These are phyloP conservation scores for Phytophthora constricta DNA, from an alignment of 352 stramenopile genomes.

Conservation along the genomic window DNA sequence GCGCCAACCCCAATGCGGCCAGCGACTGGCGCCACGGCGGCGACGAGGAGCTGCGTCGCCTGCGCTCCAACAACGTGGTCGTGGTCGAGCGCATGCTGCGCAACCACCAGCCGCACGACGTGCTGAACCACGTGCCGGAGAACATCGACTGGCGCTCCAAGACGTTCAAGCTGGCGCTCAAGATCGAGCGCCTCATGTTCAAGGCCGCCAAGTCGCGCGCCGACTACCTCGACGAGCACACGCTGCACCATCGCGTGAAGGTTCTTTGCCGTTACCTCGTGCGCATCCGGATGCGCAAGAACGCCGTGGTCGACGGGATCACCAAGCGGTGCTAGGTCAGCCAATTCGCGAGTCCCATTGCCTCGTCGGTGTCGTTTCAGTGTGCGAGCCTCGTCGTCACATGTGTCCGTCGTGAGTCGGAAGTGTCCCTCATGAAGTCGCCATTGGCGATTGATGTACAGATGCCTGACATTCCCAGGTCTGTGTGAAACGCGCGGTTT, in stretches of 20 bases:
- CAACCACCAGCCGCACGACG: constrained; percentile 64
- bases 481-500: background rate
- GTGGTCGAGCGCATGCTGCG: constrained; percentile 68
- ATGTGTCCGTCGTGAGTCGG: no score
- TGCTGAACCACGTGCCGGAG: constrained; percentile 63
- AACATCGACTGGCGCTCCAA: constrained; percentile 69
- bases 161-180: constrained; percentile 67
- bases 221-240: constrained; percentile 62
- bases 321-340: constrained; percentile 18
- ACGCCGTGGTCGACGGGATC: constrained; percentile 42
- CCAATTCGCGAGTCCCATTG: background rate
- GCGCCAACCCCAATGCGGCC: constrained; percentile 1
- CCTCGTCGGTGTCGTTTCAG: no score
- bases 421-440: no score
- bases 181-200: constrained; percentile 73
- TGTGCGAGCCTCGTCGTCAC: no score
- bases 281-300: constrained; percentile 65
- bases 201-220: constrained; percentile 51
- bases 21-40: constrained; percentile 44
- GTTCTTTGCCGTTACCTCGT: constrained; percentile 61
- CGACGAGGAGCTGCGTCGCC: constrained; percentile 52
- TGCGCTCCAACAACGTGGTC: constrained; percentile 55
- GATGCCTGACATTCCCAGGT: background rate
- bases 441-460: no score
- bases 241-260: constrained; percentile 56